A percentile compares a stretch with the other conserved stretches of the same genome.
Conservation (phyloP, 257 asterid genomes). For the Gentiana straminea region DNA sequence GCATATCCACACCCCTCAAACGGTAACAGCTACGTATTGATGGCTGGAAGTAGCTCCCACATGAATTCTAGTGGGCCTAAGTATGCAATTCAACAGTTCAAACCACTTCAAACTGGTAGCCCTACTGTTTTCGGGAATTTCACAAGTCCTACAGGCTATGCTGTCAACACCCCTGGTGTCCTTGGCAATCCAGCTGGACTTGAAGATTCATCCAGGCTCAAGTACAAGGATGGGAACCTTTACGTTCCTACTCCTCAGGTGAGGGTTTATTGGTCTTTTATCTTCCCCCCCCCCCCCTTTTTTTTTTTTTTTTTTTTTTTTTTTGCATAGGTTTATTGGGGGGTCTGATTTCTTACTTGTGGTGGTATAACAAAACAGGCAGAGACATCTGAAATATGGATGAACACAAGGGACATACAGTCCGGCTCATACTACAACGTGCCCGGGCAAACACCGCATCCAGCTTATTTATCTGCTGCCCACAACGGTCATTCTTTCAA, state of each 20-base stretch:
- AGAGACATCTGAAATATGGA: constrained; percentile 94
- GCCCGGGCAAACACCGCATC: constrained; percentile 80
- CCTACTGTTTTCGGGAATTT: constrained; percentile 76
- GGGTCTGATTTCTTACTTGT: too few relatives aligned
- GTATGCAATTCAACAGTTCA: constrained; percentile 83
- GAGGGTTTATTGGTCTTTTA: constrained; percentile 3
- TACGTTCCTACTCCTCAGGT: constrained; percentile 90
- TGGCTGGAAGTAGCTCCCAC: constrained; percentile 89
- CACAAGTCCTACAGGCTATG: constrained; percentile 65
- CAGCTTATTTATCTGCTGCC: constrained; percentile 71
- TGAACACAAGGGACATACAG: constrained; percentile 81
- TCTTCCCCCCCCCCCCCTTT: too few relatives aligned
- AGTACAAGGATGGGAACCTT: constrained; percentile 66
- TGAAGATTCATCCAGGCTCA: constrained; percentile 80
- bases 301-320: too few relatives aligned
- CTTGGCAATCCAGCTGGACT: constrained; percentile 66
- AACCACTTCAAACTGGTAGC: constrained; percentile 64
- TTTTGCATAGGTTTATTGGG: too few relatives aligned
- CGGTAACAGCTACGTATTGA: constrained; percentile 66
- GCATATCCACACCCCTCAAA: constrained; percentile 90
- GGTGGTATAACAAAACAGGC: constrained; percentile 34
- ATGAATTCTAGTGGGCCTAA: constrained; percentile 46
- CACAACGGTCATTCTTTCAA: constrained; percentile 75
- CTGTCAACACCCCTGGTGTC: constrained; percentile 71
- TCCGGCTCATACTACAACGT: constrained; percentile 76